Conservation (phyloP, 2,329 filamentous ascomycete genomes). For the Pseudocercospora vitis region DNA sequence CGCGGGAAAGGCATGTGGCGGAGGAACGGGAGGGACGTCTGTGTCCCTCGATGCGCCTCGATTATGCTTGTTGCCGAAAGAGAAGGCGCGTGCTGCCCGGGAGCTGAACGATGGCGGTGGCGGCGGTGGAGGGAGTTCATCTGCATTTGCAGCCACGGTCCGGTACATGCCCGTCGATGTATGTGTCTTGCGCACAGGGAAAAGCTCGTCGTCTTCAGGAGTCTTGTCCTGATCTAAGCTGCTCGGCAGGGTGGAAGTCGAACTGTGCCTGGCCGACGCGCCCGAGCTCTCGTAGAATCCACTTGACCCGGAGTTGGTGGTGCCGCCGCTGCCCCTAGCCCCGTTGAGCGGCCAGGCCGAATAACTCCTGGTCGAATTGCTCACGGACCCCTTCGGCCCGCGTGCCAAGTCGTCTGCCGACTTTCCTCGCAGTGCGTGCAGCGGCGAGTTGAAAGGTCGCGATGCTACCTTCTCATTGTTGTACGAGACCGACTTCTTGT, state of each 20-base stretch:
- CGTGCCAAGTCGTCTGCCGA: conserved; percentile 37
- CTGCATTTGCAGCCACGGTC: conserved; percentile 43
- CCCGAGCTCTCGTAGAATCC: conserved; percentile 44
- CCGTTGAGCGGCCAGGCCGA: conserved; percentile 34
- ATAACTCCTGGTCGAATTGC: conserved; percentile 16
- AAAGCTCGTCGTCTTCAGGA: conserved; percentile 37
- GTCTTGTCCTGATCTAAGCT: conserved; percentile 50
- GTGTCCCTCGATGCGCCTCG: conserved; percentile 21
- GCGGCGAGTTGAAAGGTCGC: conserved; percentile 39
- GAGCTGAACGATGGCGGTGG: conserved; percentile 38
- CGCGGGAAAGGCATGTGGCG: conserved; percentile 11
- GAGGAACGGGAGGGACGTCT: conserved; percentile 25
- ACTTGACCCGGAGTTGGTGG: conserved; percentile 49
- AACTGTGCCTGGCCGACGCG: conserved; percentile 54
- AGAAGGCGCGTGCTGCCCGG: conserved; percentile 54
- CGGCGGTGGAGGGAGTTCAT: conserved; percentile 35
- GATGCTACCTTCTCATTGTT: conserved; percentile 32
- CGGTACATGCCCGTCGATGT: conserved; percentile 42
- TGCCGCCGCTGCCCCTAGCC: conserved; percentile 51
- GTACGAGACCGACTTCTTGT: conserved; percentile 43
- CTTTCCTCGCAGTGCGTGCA: conserved; percentile 36
- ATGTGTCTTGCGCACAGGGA: conserved; percentile 38
- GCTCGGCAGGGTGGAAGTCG: conserved; percentile 56
- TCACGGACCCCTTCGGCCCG: conserved; percentile 23
- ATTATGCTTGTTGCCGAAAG: conserved; percentile 46